Base-by-base conservation (phyloP, 1,139 yeast species). In the Pichia kudriavzevii region DNA sequence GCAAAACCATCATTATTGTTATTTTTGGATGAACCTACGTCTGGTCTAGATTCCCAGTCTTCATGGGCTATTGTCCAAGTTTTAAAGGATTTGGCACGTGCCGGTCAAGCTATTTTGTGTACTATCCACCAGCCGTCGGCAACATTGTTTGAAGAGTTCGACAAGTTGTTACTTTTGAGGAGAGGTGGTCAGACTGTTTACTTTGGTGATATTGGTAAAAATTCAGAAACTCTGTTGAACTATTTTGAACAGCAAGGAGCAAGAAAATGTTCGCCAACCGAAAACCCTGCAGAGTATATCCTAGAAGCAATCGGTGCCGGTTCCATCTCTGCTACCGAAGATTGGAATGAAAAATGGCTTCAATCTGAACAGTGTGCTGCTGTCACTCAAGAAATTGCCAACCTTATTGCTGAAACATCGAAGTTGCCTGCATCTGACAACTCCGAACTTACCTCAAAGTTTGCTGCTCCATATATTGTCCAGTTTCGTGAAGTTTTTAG, bases 71-170 rank as follows among this genome's bases (percentile, higher is more conserved):
- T 69, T 47, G 56, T 67, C 25, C 61, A 64, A 36, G 50, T 69
- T 32, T 46, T 69, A 42, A 59, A 59, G 40, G 59, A 55, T 30
- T 52, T 69, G 33, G 72, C 75, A 1, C 52, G 52, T 16, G 65
- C 69, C 15, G 75, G 75, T 11, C 75, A 69, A 51, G 66, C 72
- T 6, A 66, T 67, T 35, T 54, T 69, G 43, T 69, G 75, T 59
- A 69, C 75, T 13, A 69, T 69, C 40, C 78, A 72, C 48, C 77
- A 72, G 52, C 78, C 78, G 41, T 69, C 75, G 2, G 73, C 77
- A 10, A 68, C 72, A 6, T 55, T 72, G 39, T 69, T 68, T 39
- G 68, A 67, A 42, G 60, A 59, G 37, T 67, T 67, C 42, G 73
- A 67, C 44, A 59, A 67, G 40, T 52, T 67, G 36, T 49, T 68